Evolutionary conservation across 768 basidiomycete genomes (phyloP), one percentile per base, ranked within the genome.

Genomic region (Psilocybe cubensis): DNA sequence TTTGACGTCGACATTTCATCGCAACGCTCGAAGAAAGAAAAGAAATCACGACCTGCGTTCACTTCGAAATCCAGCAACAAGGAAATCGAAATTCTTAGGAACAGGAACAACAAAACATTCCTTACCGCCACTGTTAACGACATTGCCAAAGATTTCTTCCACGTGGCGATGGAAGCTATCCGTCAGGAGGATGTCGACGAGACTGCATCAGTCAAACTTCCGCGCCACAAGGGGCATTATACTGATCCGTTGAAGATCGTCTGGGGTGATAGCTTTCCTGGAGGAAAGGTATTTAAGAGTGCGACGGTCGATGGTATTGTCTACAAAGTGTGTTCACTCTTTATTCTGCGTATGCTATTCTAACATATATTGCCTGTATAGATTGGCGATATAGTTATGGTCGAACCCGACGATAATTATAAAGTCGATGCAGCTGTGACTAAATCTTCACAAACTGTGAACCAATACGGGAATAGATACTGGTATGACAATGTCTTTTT

Each of bases 311-410:
- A 91, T 59, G 84, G 82, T 3, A 79, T 78, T 1, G 52, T 70
- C 12, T 92, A 91, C 67, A 63, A 69, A 24, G 89, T 86, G 63
- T 58, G 76, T 72, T 20, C 23, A 20, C 40, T 27, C 49, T 35
- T 41, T 24, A 50, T 45, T 44, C 47, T 40, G 29, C 18, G 3
- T 12, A 40, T n/a, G 40, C 46, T 9, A 25, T 14, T 25, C 25
- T 43, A n/a, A 6, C 43, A 52, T 25, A 44, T 63, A 2, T 25
- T 21, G 7, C 33, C 10, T 33, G 42, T 29, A n/a, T 43, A 91
- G 89, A 71, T 78, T 41, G 87, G 87, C 10, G 86, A 91, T 57
- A 68, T 79, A 46, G 82, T 89, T 0, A 83, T 88, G 77, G 84
- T 89, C 2, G 76, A 79, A 58, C 82, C 83, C 10, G 88, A 87